Evolutionary conservation across 2,329 filamentous ascomycete genomes (phyloP), one percentile per base, ranked within the genome.

Genomic region (Lachnellula arida): DNA sequence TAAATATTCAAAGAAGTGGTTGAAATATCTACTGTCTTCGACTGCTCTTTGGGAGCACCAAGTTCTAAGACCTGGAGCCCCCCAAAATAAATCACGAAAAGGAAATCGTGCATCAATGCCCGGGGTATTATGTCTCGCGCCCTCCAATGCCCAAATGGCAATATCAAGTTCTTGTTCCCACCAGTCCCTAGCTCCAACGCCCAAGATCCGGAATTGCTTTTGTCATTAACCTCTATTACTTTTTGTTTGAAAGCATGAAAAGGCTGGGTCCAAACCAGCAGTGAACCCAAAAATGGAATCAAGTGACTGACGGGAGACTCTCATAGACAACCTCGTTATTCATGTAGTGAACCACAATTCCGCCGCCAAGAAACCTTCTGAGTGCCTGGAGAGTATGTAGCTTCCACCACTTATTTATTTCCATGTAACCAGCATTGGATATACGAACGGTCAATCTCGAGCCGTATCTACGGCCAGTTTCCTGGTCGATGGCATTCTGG

Each of bases 371-470:
- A 32, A 85, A 73, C 40, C 85, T 72, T 65, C 82, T 78, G 52
- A 89, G 71, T 3, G 80, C 79, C 58, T 84, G 81, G 50, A 88
- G 71, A 32, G 85, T 76, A 62, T 83, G 76, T 63, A 88, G 74
- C 70, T 89, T 89, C 86, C 86, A 89, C 87, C 87, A 90, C 61
- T 80, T 79, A 69, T 89, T 85, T 50, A 89, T 82, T 50, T 75
- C 78, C 75, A 89, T 81, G 52, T 80, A 77, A 2, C 82, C 81
- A 47, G 77, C 78, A 22, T 76, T 75, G 52, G 80, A 76, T 54
- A 89, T 80, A 54, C 80, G 78, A 40, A 89, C 76, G 11, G 74
- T 80, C 73, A 87, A 75, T 55, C 84, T 77, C 56, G 79, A 85
- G 5, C 86, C 86, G 59, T 85, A 84, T 49, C 78, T 76, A 23